Percentiles rank a stretch among this genome's conserved stretches.
These are phyloP conservation scores for Serpula lacrymans DNA, from an alignment of 768 basidiomycete species.

Conservation along the genomic window DNA sequence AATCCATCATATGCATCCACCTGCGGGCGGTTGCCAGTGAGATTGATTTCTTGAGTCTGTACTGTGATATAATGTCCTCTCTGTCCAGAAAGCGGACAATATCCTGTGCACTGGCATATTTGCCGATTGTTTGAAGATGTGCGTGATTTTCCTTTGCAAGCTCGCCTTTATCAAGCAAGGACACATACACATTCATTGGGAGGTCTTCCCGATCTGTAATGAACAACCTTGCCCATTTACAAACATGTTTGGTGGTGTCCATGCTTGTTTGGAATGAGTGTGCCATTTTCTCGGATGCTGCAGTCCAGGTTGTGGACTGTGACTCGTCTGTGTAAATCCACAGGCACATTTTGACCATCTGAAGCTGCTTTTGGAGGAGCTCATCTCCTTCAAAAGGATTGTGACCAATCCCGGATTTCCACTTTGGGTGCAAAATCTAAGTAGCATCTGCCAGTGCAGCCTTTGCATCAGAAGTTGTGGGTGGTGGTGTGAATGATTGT, in stretches of 20 bases:
- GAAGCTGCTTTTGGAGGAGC: not conserved
- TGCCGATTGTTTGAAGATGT: conserved; percentile 18
- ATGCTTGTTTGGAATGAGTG: too few relatives aligned
- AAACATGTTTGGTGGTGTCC: too few relatives aligned
- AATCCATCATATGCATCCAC: conserved; percentile 33
- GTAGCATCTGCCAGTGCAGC: conserved; percentile 4
- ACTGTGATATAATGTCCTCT: conserved; percentile 8
- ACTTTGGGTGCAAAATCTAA: conserved; percentile 1
- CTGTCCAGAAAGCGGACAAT: conserved; percentile 11
- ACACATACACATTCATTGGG: too few relatives aligned
- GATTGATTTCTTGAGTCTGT: conserved; percentile 16
- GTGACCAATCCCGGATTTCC: conserved; percentile 1
- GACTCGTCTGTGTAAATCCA: too few relatives aligned
- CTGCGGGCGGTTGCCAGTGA: conserved; percentile 27
- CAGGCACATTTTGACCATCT: conserved; percentile 3
- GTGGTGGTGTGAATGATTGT: too few relatives aligned
- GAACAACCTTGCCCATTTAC: not conserved
- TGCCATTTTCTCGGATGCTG: too few relatives aligned
- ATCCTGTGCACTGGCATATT: conserved; percentile 13
- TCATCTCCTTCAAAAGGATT: conserved; percentile 1
- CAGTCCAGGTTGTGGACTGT: too few relatives aligned
- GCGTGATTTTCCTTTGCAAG: not conserved
- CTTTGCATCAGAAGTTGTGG: conserved; percentile 3
- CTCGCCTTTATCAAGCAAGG: not conserved
- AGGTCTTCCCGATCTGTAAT: not conserved